Percentiles rank a stretch among this genome's conserved stretches.
Conservation (phyloP, 2,329 filamentous ascomycete species). For the Epichloe uncinata region DNA sequence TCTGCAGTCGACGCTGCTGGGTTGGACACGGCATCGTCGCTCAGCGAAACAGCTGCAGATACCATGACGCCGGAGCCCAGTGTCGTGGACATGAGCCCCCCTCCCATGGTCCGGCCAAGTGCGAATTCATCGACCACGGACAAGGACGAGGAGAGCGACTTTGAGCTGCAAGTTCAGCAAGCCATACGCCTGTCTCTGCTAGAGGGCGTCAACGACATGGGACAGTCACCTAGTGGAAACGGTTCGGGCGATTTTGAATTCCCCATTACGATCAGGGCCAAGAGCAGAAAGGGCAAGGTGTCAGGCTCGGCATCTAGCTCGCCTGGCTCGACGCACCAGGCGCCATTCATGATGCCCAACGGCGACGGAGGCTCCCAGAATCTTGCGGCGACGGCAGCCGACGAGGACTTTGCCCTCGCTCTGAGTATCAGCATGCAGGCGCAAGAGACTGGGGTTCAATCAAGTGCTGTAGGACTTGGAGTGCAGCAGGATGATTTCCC, state of each 20-base stretch:
- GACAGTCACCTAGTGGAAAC: conserved; percentile 30
- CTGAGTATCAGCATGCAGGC: conserved; percentile 47
- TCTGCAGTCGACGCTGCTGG: conserved; percentile 34
- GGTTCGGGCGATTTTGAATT: conserved; percentile 38
- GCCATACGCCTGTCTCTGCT: conserved; percentile 49
- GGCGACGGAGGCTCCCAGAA: conserved; percentile 8
- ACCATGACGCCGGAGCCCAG: conserved; percentile 44
- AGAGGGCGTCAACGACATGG: conserved; percentile 37
- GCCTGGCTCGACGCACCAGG: conserved; percentile 23
- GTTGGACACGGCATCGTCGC: conserved; percentile 29
- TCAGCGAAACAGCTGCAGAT: conserved; percentile 28
- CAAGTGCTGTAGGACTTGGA: background rate
- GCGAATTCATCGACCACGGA: background rate
- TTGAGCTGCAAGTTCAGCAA: conserved; percentile 48
- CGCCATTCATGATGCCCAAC: conserved; percentile 13
- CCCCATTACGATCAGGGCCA: conserved; percentile 34
- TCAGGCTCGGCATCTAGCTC: conserved; percentile 18
- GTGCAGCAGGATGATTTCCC: conserved; percentile 26
- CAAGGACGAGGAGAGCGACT: conserved; percentile 33
- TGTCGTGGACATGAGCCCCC: conserved; percentile 27
- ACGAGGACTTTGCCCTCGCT: conserved; percentile 48
- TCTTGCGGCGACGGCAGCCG: conserved; percentile 14
- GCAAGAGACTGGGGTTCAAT: conserved; percentile 19
- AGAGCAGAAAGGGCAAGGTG: conserved; percentile 27
- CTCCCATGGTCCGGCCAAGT: conserved; percentile 9